Conservation (phyloP, 352 stramenopile species). For the Peronospora belbahrii region DNA sequence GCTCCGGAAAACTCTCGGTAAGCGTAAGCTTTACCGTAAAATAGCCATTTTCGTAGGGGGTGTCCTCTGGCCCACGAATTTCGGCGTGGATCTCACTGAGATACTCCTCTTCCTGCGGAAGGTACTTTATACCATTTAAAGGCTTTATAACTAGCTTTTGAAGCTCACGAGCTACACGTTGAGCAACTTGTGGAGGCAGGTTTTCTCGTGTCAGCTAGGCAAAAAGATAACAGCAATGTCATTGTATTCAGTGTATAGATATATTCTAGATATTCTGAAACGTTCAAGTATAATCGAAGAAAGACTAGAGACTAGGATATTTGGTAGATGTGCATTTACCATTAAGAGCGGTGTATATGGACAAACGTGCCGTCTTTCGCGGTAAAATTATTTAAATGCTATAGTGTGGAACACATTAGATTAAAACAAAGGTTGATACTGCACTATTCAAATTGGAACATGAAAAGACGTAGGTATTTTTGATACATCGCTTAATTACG, state of each 20-base stretch:
- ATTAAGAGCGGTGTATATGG: slow-evolving; percentile 11
- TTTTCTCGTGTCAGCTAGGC: slow-evolving; percentile 41
- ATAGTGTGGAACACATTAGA: slow-evolving; percentile 10
- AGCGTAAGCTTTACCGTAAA: slow-evolving; percentile 96
- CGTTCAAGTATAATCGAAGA: slow-evolving; percentile 1
- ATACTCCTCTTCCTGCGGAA: slow-evolving; percentile 86
- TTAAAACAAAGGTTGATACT: slow-evolving; percentile 4
- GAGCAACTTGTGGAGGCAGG: slow-evolving; percentile 85
- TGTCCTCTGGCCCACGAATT: slow-evolving; percentile 94
- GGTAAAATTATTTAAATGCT: slow-evolving; percentile 21
- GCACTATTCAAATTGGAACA: slow-evolving; percentile 12
- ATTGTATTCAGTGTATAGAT: too few relatives aligned
- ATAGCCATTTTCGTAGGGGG: slow-evolving; percentile 93
- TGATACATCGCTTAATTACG: too few relatives aligned
- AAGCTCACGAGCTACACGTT: slow-evolving; percentile 90
- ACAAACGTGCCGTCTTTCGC: slow-evolving; percentile 31
- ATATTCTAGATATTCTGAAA: background rate
- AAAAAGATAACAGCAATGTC: slow-evolving; percentile 2
- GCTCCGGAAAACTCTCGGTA: slow-evolving; percentile 76
- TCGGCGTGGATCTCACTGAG: slow-evolving; percentile 92
- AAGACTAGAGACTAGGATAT: background rate
- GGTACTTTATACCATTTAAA: slow-evolving; percentile 89
- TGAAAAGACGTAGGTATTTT: slow-evolving; percentile 18
- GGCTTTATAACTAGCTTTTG: slow-evolving; percentile 84
- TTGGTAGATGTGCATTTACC: slow-evolving; percentile 15